Conservation (phyloP, 768 basidiomycete genomes). For the Xerocomus brunneocitrinus region DNA sequence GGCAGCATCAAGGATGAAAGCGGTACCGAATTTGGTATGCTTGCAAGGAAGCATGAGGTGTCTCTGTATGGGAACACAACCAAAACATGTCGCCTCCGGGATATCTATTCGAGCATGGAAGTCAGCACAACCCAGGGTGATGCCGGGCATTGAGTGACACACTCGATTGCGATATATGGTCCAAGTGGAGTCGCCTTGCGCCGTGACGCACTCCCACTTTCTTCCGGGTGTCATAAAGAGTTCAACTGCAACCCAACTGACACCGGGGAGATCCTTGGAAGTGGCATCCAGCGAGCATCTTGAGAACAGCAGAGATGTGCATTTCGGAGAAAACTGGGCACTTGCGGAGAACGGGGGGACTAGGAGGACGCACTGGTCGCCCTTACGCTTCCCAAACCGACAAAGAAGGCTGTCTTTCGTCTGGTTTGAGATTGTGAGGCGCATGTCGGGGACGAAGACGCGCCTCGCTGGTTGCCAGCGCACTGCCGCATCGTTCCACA, state of each 20-base stretch:
- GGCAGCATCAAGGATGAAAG: conserved; percentile 77
- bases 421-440: conserved; percentile 35
- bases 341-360: conserved; percentile 24
- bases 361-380: conserved; percentile 9
- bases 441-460: conserved; percentile 14
- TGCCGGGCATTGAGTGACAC: conserved; percentile 14
- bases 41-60: conserved; percentile 50
- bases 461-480: neutral
- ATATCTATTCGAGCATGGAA: conserved; percentile 34
- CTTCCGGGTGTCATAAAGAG: conserved; percentile 27
- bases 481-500: neutral
- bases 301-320: conserved; percentile 14
- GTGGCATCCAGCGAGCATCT: conserved; percentile 11
- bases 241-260: conserved; percentile 15
- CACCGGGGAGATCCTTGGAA: conserved; percentile 18
- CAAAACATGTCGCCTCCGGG: conserved; percentile 42
- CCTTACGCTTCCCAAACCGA: conserved; percentile 3
- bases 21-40: conserved; percentile 61
- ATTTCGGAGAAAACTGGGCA: conserved; percentile 16
- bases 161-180: conserved; percentile 53
- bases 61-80: conserved; percentile 58
- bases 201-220: conserved; percentile 43
- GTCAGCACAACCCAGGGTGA: conserved; percentile 5
- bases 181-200: conserved; percentile 51
- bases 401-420: conserved; percentile 29